A percentile compares a stretch with the other conserved stretches of the same genome.
Conservation (phyloP, 148 eudicot genomes). For the Fagopyrum esculentum region DNA sequence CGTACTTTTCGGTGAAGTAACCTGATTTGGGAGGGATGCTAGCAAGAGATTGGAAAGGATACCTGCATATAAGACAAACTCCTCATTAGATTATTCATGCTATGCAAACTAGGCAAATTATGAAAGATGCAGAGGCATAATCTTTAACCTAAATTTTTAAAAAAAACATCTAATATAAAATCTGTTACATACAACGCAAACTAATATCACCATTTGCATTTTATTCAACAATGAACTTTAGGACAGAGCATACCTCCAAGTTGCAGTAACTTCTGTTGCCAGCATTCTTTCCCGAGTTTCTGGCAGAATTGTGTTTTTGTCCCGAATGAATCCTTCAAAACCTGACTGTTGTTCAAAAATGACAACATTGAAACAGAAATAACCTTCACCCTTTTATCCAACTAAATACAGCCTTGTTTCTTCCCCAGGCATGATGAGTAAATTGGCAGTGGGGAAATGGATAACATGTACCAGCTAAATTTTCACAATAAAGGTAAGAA, state of each 20-base stretch:
- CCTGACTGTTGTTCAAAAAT: conserved; percentile 61
- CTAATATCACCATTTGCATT: not conserved
- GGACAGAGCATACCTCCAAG: conserved; percentile 64
- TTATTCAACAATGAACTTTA: not conserved
- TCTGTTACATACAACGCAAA: not conserved
- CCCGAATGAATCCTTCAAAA: conserved; percentile 88
- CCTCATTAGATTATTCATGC: not conserved
- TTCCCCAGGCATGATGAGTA: too few relatives aligned
- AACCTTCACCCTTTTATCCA: not conserved
- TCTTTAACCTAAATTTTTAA: too few relatives aligned
- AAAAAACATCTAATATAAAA: not conserved
- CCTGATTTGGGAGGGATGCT: conserved; percentile 47
- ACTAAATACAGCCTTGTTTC: too few relatives aligned
- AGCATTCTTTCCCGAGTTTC: conserved; percentile 93
- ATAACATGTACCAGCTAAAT: not conserved
- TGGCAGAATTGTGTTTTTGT: conserved; percentile 73
- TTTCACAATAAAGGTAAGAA: not conserved
- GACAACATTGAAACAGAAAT: not conserved
- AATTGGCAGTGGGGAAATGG: not conserved
- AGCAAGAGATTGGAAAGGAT: conserved; percentile 49
- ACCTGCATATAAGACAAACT: conserved; percentile 38
- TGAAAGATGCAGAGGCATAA: not conserved
- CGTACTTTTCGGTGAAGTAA: conserved; percentile 59
- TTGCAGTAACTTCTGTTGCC: conserved; percentile 83
- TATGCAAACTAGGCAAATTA: not conserved